Base-by-base conservation (phyloP, 495 filamentous ascomycete species). In the Aspergillus funiculosus region DNA sequence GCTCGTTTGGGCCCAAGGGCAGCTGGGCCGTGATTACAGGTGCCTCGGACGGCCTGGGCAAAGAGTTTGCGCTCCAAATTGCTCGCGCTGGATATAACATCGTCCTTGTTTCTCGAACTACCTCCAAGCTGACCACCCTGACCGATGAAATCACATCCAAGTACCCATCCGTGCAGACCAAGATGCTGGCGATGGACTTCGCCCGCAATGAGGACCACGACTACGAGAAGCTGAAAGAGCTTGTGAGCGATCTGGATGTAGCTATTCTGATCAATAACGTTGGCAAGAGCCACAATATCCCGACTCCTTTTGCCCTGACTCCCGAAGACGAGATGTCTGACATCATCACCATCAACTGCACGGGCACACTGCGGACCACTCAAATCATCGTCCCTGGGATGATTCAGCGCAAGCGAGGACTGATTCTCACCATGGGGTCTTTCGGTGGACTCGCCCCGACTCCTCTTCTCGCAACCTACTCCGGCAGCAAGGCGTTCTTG, bases 191-290 rank as follows among this genome's bases (percentile, higher is more conserved):
- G 22, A 95, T 97, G 86, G 92, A 99, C 71, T 99, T 91, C 66
- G 74, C 88, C 20, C 40, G 76, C 59, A 83, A 90, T 66, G 63
- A 78, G 41, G 79, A 90, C 40, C 72, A 66, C 29, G 87, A 94
- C 69, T 95, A 90, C 70, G 76, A 77, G 25, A 74, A 74, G 15
- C 77, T 98, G 15, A 75, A 78, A 46, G 58, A 76, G 35, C 58
- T 87, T 20, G 66, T 94, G 41, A 63, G 78, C 17, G 79, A 77
- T 6, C 74, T 95, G 35, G 89, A 96, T 46, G 73, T 99, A 11
- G 82, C 84, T 31, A 81, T 99, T 51, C 71, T 99, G 45, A 73
- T 99, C 69, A 99, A 99, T 76, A 99, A 99, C 60, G 94, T 99
- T 38, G 94, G 94, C 52, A 83, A 86, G 65, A 88, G 82, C 63